Base-by-base conservation (phyloP, 2,329 filamentous ascomycete genomes). In the Nigrospora osmanthi region DNA sequence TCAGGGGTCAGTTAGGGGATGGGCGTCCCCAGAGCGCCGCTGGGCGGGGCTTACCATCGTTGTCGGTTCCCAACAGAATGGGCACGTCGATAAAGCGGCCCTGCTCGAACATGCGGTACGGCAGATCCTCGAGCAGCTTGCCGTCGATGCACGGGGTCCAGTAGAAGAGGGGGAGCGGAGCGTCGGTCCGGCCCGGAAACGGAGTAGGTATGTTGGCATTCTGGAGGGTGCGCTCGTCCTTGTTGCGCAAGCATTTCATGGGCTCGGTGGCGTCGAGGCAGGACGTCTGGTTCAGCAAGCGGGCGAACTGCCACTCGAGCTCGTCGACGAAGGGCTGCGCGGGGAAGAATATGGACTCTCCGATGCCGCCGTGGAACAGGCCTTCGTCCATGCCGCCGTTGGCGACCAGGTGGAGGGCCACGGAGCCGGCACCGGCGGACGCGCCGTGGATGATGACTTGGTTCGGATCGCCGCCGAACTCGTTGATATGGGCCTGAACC, bases 401-500 rank as follows among this genome's bases (percentile, higher is more conserved):
- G 1, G 72, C 70, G 1, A 67, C 60, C 3, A 80, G 58, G 48
- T 78, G 76, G 49, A 70, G 64, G 3, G 70, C 68, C 1, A 82
- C 77, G 12, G 76, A 78, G 3, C 75, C 78, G 4, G 68, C 80
- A 6, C 81, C 80, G 2, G 80, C 76, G 3, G 76, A 81, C n/a
- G 72, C 71, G 3, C 80, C 79, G 49, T 80, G 75, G 39, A 84
- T 72, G 0, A 81, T 74, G 30, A 84, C 74, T 49, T 77, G 75
- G 19, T 68, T 55, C 0, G 77, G 74, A 50, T 83, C 72, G 1
- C 80, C 80, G 9, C 80, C 76, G 48, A 81, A 81, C 59, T 68
- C 59, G 30, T 61, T 57, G 36, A 86, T 83, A 47, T 86, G 66
- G 33, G 71, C 62, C 53, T 78, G 70, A 0, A 84, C 72, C 83